Base-by-base conservation (phyloP, 2,329 filamentous ascomycete genomes). In the Magnaporthales sp. region DNA sequence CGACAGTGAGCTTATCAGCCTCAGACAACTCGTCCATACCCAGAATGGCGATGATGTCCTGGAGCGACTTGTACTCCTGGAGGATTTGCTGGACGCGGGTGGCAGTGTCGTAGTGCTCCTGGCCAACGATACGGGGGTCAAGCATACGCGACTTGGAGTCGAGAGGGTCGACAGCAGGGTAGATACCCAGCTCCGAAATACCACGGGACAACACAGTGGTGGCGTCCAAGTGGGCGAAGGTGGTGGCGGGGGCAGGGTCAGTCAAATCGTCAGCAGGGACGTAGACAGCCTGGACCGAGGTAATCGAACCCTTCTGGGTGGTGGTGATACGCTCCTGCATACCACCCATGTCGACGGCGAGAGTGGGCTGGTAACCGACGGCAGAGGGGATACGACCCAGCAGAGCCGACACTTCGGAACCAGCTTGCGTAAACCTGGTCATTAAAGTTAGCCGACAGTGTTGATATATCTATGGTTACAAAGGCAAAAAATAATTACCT, bases 281-380 rank as follows among this genome's bases (percentile, higher is more conserved):
- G 87, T 99, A 99, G 83, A 99, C 95, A 83, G 95, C 95, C 89
- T 99, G 95, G 82, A 99, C 95, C 75, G 95, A 99, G 75, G 95
- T 99, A 84, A 99, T 99, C 80, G 95, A 98, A 79, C 95, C 95
- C 90, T 98, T 97, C 81, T 90, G 93, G 83, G 95, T 99, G 81
- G 95, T 99, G 81, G 95, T 99, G 78, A 99, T 99, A 88, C 95
- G 94, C 85, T 99, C 95, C 86, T 99, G 95, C 94, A 99, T 97
- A 79, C 84, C 83, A 93, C 93, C 93, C 93, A 97, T 97, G 85
- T 97, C 93, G 82, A 97, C 91, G 84, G 93, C 93, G 77, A 97
- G 92, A 75, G 93, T 97, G 79, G 93, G 93, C 84, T 97, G 95
- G 89, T 99, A 99, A 90, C 95, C 95, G 91, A 99, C 95, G 80